Evolutionary conservation across 805 yeast genomes (phyloP).

Genomic region (Komagataella kurtzmanii): DNA sequence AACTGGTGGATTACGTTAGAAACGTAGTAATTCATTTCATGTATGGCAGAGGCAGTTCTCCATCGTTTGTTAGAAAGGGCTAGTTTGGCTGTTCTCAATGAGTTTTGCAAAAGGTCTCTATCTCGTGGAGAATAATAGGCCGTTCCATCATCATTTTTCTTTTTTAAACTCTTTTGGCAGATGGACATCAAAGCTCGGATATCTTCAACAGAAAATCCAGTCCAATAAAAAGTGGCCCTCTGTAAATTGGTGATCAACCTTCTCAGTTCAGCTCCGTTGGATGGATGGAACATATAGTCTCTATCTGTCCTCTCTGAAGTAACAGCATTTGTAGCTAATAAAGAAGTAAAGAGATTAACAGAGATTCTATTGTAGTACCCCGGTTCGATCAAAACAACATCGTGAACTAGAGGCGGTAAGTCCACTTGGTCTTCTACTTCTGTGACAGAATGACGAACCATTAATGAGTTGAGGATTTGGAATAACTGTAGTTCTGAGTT

Average conservation of each 20-base stretch:
- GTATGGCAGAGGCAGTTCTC: conserved; percentile 43
- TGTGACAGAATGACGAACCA: conserved; percentile 41
- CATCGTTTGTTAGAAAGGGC: conserved; percentile 43
- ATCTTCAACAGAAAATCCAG: conserved; percentile 52
- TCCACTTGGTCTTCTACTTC: conserved; percentile 43
- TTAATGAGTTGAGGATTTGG: conserved; percentile 28
- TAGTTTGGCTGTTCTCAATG: conserved; percentile 28
- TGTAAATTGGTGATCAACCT: conserved; percentile 48
- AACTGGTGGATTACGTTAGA: conserved; percentile 1
- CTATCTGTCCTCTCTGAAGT: conserved; percentile 54
- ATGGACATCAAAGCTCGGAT: conserved; percentile 37
- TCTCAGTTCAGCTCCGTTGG: conserved; percentile 38
- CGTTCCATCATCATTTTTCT: conserved; percentile 11
- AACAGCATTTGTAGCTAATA: conserved; percentile 59
- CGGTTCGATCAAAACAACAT: conserved; percentile 45
- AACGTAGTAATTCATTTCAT: conserved; percentile 53
- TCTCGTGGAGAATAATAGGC: conserved; percentile 24
- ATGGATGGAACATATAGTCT: conserved; percentile 61
- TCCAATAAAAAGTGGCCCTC: conserved; percentile 63
- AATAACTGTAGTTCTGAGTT: conserved; percentile 27
- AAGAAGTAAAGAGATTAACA: conserved; percentile 51
- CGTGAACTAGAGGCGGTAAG: conserved; percentile 46
- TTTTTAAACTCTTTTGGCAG: conserved; percentile 28
- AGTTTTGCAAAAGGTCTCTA: conserved; percentile 22
- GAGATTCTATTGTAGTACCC: conserved; percentile 49